phyloP scores from a whole-genome alignment of 2,329 filamentous ascomycete genomes.

The Thielaviopsis musarum region DNA sequence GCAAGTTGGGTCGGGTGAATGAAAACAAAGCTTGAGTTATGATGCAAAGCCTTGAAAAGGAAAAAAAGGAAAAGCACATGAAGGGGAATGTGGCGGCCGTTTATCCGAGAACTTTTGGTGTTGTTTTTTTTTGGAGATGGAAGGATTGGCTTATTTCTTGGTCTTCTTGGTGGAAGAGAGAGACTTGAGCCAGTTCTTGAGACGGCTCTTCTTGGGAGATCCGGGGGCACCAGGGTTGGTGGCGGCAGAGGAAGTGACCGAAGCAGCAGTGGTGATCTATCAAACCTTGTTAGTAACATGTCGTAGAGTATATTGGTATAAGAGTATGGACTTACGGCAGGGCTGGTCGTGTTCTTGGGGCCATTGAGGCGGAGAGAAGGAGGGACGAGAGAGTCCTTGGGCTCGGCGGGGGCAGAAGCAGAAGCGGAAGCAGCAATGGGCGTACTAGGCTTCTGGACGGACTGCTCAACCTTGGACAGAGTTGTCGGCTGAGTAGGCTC shows the following conservation, averaged over 20 bases:
- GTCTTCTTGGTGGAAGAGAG: neutral
- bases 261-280: neutral
- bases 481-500: neutral
- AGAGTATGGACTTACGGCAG: neutral
- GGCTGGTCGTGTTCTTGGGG: neutral
- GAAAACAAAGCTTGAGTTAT: neutral
- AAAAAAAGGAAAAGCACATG: neutral
- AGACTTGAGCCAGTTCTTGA: constrained; percentile 3
- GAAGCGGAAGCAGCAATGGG: neutral
- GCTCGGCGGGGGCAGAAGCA: neutral
- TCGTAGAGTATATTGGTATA: too few relatives aligned
- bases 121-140: neutral
- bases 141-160: neutral
- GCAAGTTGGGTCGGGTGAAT: neutral
- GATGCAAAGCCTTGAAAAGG: too few relatives aligned
- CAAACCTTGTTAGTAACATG: too few relatives aligned
- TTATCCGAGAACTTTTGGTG: too few relatives aligned
- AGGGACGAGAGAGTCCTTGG: neutral
- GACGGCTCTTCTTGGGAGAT: neutral
- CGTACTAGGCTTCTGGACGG: neutral
- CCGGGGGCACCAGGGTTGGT: neutral
- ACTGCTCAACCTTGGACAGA: too few relatives aligned
- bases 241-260: neutral
- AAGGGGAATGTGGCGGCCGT: too few relatives aligned
- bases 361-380: neutral